Conservation (phyloP, 129 eudicot genomes). For the Solidago caesia region DNA sequence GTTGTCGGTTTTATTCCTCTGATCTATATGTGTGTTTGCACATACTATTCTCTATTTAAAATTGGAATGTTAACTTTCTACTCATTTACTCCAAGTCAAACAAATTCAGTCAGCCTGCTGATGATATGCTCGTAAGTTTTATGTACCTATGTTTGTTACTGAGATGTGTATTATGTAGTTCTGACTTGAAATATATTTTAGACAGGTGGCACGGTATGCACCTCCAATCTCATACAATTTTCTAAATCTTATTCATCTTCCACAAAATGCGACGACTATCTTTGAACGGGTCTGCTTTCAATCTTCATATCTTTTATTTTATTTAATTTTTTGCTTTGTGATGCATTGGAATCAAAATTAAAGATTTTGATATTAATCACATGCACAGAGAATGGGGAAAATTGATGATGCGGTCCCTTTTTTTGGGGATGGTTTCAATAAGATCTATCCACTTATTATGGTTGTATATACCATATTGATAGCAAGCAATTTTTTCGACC, state of each 20-base stretch:
- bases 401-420: conserved; percentile 86
- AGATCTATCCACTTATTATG: conserved; percentile 78
- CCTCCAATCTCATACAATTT: conserved; percentile 92
- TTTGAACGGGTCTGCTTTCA: conserved; percentile 66
- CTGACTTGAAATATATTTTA: conserved; percentile 22
- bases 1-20: conserved; percentile 70
- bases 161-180: conserved; percentile 5
- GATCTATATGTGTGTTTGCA: conserved; percentile 86
- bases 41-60: conserved; percentile 82
- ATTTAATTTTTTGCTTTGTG: neutral
- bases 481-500: conserved; percentile 63
- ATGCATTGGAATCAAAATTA: neutral
- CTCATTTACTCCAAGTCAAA: conserved; percentile 88
- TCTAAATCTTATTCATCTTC: conserved; percentile 76
- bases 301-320: neutral
- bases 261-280: conserved; percentile 56
- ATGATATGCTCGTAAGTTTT: conserved; percentile 85
- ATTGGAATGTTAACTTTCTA: conserved; percentile 83
- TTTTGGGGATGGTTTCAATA: conserved; percentile 76
- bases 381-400: conserved; percentile 77
- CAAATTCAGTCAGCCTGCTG: conserved; percentile 88
- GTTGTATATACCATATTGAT: conserved; percentile 71
- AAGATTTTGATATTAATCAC: neutral
- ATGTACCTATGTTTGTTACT: neutral
- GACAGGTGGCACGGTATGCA: conserved; percentile 92